These are phyloP conservation scores for Trypanosoma scelopori DNA, from an alignment of 208 protist species.

Conservation along the genomic window DNA sequence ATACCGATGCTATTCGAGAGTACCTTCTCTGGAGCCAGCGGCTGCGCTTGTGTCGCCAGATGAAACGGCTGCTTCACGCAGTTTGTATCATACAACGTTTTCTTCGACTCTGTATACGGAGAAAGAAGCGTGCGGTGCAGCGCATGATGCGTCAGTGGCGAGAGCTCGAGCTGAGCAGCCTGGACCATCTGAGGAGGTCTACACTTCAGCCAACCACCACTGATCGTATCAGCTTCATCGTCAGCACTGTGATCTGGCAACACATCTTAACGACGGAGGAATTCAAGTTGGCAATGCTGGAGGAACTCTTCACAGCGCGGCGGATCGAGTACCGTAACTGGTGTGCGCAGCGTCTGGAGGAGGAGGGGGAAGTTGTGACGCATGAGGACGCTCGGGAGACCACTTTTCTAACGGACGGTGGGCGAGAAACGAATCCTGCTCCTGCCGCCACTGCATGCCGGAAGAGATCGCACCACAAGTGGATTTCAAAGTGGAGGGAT, in stretches of 20 bases:
- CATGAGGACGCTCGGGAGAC: neutral
- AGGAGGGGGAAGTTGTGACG: slow-evolving; percentile 15
- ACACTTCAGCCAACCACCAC: slow-evolving; percentile 39
- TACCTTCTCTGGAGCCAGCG: slow-evolving; percentile 35
- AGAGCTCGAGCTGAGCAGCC: slow-evolving; percentile 61
- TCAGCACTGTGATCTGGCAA: slow-evolving; percentile 72
- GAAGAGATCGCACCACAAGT: slow-evolving; percentile 1
- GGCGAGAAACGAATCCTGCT: neutral
- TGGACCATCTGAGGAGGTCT: slow-evolving; percentile 61
- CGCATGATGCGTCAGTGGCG: slow-evolving; percentile 69
- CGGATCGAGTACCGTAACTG: slow-evolving; percentile 39
- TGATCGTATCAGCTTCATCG: slow-evolving; percentile 63
- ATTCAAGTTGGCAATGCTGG: slow-evolving; percentile 66
- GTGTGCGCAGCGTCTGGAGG: slow-evolving; percentile 39
- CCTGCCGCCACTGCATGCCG: neutral
- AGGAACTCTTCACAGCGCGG: slow-evolving; percentile 54
- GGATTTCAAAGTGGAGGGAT: slow-evolving; percentile 23
- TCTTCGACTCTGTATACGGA: slow-evolving; percentile 52
- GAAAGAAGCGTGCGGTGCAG: slow-evolving; percentile 55
- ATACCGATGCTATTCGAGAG: slow-evolving; percentile 27
- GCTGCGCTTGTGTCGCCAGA: slow-evolving; percentile 12
- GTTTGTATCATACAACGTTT: slow-evolving; percentile 66
- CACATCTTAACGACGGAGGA: slow-evolving; percentile 75
- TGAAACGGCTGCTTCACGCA: slow-evolving; percentile 33
- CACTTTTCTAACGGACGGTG: neutral